Base-by-base conservation (phyloP, 176 grass and related monocot genomes). In the Rhynchospora breviuscula region DNA sequence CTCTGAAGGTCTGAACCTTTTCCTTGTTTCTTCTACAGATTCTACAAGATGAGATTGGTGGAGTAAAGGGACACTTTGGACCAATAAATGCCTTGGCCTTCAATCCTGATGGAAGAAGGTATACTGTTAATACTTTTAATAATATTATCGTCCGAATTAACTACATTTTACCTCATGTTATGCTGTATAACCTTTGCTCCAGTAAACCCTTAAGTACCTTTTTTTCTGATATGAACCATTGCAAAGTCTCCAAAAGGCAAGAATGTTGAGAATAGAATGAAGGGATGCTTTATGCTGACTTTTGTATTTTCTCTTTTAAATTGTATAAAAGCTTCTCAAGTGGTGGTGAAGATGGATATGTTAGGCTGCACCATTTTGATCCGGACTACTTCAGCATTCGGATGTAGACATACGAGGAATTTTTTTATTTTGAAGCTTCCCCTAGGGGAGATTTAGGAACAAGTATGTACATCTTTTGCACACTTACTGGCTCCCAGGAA, bases 301-400 rank as follows among this genome's bases (percentile, higher is more conserved):
- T 35, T 6, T 2, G 0, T 56, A 33, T 86, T 63, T 80, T 67
- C 13, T 61, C 59, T 10, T 74, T 47, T 86, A 73, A 63, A 57
- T 64, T 1, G 62, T 0, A 0, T 0, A 0, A 45, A 47, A 99
- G 93, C 61, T 95, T 95, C 78, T 90, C 91, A 3, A 95, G 93
- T 66, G 93, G 96, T 67, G 93, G 96, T 81, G 96, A 95, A 83
- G 96, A 95, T 95, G 93, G 96, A 59, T 99, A 99, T 60, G 93
- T 95, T 22, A 89, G 93, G 62, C 78, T 99, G 83, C 96, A 93
- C 81, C 96, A 95, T 84, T 99, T 95, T 84, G 93, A 95, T 85
- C 70, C 84, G 0, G 96, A 95, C 4, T 99, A 99, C 85, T 99
- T 93, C 85, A 95, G 85, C 71, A 90, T 92, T 63, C 93, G 88